These are phyloP conservation scores for Acrasis kona DNA, from an alignment of 78 protist species.

Conservation along the genomic window DNA sequence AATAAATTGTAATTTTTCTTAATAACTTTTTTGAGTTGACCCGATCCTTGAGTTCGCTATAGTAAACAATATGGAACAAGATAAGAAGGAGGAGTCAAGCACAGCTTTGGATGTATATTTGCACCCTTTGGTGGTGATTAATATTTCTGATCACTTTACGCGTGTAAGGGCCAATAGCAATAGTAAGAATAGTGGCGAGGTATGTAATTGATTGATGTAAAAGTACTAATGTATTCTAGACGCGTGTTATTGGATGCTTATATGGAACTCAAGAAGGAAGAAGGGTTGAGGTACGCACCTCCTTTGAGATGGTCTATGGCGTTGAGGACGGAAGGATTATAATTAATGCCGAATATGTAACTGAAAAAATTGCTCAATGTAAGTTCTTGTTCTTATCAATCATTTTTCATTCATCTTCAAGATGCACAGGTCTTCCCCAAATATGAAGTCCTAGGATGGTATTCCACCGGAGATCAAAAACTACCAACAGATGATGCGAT, in stretches of 20 bases:
- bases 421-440: constrained; percentile 15
- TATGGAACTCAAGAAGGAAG: constrained; percentile 65
- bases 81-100: neutral
- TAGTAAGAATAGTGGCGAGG: neutral
- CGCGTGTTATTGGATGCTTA: constrained; percentile 54
- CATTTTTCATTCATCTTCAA: neutral
- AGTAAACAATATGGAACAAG: no score
- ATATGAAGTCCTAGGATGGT: constrained; percentile 33
- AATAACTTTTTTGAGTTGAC: no score
- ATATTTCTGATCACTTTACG: constrained; percentile 72
- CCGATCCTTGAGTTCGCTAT: no score
- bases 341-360: constrained; percentile 48
- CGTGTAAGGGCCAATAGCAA: constrained; percentile 27
- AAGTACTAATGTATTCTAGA: neutral
- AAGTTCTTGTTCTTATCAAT: constrained; percentile 5
- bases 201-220: neutral
- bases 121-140: constrained; percentile 76
- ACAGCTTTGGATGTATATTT: constrained; percentile 28
- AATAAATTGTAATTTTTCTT: neutral
- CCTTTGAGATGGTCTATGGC: constrained; percentile 49
- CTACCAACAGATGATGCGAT: neutral
- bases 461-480: constrained; percentile 6
- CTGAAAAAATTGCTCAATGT: constrained; percentile 55
- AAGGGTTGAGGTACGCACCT: constrained; percentile 55
- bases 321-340: neutral